phyloP scores from a whole-genome alignment of 352 stramenopile genomes.

The Blastocystis hominis region DNA sequence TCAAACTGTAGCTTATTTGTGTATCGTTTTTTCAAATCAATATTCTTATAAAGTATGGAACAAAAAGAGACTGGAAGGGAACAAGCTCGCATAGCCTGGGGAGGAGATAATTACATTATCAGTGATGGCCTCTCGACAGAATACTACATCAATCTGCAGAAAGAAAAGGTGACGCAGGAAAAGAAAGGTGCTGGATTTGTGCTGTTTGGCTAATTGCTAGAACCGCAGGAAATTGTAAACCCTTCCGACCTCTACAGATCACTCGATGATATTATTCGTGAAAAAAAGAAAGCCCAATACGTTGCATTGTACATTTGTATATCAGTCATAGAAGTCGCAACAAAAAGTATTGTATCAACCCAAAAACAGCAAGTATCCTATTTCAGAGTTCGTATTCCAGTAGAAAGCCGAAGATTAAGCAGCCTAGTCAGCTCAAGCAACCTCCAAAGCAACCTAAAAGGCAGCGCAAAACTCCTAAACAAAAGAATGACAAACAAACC shows the following conservation, averaged over 20 bases:
- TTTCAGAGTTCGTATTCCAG: neutral
- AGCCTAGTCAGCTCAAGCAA: neutral
- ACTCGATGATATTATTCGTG: neutral
- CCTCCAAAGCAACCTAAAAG: neutral
- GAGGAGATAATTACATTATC: conserved; percentile 21
- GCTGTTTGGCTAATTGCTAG: neutral
- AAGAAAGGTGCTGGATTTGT: neutral
- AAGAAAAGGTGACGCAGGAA: conserved; percentile 4
- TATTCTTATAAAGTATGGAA: neutral
- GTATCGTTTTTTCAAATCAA: neutral
- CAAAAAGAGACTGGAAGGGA: neutral
- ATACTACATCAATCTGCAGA: conserved; percentile 39
- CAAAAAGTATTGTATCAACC: neutral
- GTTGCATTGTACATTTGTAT: neutral
- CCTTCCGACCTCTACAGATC: neutral
- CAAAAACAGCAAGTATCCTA: neutral
- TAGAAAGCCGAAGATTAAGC: neutral
- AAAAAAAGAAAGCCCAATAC: neutral
- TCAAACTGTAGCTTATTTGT: neutral
- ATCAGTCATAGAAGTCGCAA: neutral
- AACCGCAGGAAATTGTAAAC: neutral
- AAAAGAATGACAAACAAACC: neutral
- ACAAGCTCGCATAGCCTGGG: conserved; percentile 1
- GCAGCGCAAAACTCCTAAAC: neutral
- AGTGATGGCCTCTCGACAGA: conserved; percentile 3